Percentiles rank a stretch among this genome's conserved stretches.
phyloP scores from a whole-genome alignment of 2,329 filamentous ascomycete species.

The Zasmidium citrigriseum region DNA sequence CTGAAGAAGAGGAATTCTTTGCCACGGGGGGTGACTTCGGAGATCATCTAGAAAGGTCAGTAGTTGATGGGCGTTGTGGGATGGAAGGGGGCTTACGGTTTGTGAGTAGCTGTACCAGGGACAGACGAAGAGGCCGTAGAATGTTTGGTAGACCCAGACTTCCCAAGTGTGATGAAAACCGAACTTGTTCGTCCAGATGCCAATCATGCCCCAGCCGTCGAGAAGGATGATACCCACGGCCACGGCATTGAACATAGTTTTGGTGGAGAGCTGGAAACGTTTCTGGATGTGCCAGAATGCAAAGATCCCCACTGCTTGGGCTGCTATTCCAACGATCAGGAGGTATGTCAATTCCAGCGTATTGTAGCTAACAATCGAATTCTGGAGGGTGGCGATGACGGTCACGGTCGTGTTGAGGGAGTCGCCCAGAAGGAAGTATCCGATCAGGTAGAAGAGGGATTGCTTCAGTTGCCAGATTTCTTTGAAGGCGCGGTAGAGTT shows the following conservation, averaged over 20 bases:
- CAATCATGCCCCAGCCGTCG: slow-evolving; percentile 61
- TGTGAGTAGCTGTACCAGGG: slow-evolving; percentile 72
- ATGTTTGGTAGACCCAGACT: slow-evolving; percentile 35
- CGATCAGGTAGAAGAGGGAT: slow-evolving; percentile 65
- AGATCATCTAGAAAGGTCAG: slow-evolving; percentile 55
- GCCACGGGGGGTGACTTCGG: slow-evolving; percentile 66
- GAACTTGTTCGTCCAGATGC: slow-evolving; percentile 57
- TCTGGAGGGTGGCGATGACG: slow-evolving; percentile 66
- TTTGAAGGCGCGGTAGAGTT: slow-evolving; percentile 58
- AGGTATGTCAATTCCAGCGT: slow-evolving; percentile 67
- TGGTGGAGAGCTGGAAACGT: slow-evolving; percentile 60
- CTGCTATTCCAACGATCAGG: slow-evolving; percentile 64
- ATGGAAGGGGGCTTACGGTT: slow-evolving; percentile 41
- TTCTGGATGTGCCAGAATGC: slow-evolving; percentile 61
- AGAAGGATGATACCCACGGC: slow-evolving; percentile 64
- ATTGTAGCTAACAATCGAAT: slow-evolving; percentile 65
- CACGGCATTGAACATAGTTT: slow-evolving; percentile 68
- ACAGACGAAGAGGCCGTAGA: slow-evolving; percentile 67
- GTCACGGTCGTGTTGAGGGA: slow-evolving; percentile 70
- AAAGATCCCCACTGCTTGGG: slow-evolving; percentile 64
- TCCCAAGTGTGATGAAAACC: slow-evolving; percentile 27
- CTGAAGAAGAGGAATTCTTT: slow-evolving; percentile 72
- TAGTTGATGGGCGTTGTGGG: background rate
- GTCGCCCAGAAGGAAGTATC: slow-evolving; percentile 70
- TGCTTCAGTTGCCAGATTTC: slow-evolving; percentile 68